Conservation (phyloP, 441 rosid genomes). For the Raphanus hybrid region DNA sequence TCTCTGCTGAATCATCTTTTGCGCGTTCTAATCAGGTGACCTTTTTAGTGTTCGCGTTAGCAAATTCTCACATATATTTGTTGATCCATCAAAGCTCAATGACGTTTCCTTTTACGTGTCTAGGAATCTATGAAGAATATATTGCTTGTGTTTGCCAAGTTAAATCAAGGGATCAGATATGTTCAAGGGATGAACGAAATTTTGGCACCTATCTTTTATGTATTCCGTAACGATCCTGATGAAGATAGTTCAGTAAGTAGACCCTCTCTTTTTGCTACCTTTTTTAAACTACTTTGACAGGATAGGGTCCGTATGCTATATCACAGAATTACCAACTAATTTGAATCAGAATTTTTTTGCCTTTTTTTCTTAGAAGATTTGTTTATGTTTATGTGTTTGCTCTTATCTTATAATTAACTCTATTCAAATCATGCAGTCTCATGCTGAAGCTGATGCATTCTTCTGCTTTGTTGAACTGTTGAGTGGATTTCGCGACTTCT, state of each 20-base stretch:
- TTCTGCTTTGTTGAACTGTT: constrained; percentile 93
- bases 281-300: constrained; percentile 11
- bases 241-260: constrained; percentile 78
- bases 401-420: constrained; percentile 22
- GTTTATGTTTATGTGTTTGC: background rate
- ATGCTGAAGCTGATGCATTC: constrained; percentile 93
- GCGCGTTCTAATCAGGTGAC: constrained; percentile 86
- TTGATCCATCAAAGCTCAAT: constrained; percentile 36
- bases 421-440: constrained; percentile 59
- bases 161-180: constrained; percentile 87
- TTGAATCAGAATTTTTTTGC: too few species aligned
- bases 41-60: constrained; percentile 27
- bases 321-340: too few species aligned
- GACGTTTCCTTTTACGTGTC: constrained; percentile 35
- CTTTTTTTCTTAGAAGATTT: too few species aligned
- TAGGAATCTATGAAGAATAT: constrained; percentile 50
- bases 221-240: constrained; percentile 86
- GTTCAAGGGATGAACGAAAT: constrained; percentile 99
- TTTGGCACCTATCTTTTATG: constrained; percentile 85
- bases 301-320: background rate
- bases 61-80: constrained; percentile 10
- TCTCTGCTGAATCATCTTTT: constrained; percentile 78
- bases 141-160: constrained; percentile 8
- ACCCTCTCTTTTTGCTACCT: constrained; percentile 23
- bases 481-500: constrained; percentile 96